Evolutionary conservation across 2,329 filamentous ascomycete species (phyloP).

Genomic region (Beauveria sp.): DNA sequence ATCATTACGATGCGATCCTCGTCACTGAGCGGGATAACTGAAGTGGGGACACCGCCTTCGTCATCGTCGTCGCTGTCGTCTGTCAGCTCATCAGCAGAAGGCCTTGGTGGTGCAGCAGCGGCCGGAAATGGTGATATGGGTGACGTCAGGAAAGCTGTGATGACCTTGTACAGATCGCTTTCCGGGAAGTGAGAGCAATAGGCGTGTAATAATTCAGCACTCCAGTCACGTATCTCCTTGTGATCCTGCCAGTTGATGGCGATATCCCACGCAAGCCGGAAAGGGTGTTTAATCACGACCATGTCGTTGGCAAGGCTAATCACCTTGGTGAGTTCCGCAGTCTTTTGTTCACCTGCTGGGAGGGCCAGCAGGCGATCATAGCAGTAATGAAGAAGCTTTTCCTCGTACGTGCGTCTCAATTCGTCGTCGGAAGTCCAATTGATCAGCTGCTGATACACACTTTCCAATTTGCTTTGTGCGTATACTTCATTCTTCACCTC

Average conservation of each 20-base stretch:
- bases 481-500: slow-evolving; percentile 87
- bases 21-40: slow-evolving; percentile 53
- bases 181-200: slow-evolving; percentile 82
- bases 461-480: slow-evolving; percentile 65
- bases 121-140: slow-evolving; percentile 74
- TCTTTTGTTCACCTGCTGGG: slow-evolving; percentile 57
- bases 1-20: slow-evolving; percentile 79
- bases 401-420: slow-evolving; percentile 74
- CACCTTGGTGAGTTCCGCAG: slow-evolving; percentile 62
- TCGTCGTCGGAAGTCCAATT: slow-evolving; percentile 89
- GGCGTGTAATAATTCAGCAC: slow-evolving; percentile 67
- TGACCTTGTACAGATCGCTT: slow-evolving; percentile 70
- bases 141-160: slow-evolving; percentile 76
- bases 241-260: slow-evolving; percentile 83
- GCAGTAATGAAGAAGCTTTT: slow-evolving; percentile 76
- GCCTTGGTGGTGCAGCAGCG: slow-evolving; percentile 18
- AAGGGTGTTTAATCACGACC: slow-evolving; percentile 93
- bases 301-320: slow-evolving; percentile 77
- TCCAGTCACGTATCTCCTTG: slow-evolving; percentile 66
- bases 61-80: slow-evolving; percentile 53
- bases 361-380: slow-evolving; percentile 70
- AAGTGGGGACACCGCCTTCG: slow-evolving; percentile 45
- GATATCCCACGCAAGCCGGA: slow-evolving; percentile 83
- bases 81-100: slow-evolving; percentile 28
- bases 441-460: slow-evolving; percentile 74